Percentiles rank a stretch among this genome's conserved stretches.
Evolutionary conservation across 1,284 basidiomycete genomes (phyloP).

Genomic region (Cystobasidiaceae sp.): DNA sequence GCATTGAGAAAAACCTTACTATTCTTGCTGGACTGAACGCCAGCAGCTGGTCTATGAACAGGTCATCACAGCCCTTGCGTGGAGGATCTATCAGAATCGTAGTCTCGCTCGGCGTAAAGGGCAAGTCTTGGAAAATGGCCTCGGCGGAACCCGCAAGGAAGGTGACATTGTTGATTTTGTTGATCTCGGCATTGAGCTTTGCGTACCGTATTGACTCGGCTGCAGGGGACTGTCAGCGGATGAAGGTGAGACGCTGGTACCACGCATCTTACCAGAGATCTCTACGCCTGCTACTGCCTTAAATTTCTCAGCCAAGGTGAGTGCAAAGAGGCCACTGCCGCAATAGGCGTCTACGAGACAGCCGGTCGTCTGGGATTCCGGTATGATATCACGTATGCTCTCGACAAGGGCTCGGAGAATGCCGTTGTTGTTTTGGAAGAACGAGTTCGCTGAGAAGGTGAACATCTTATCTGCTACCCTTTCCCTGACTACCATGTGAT

Average conservation of each 20-base stretch:
- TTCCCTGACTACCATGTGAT: constrained; percentile 75
- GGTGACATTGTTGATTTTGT: constrained; percentile 51
- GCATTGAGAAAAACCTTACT: constrained; percentile 40
- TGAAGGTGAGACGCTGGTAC: not conserved
- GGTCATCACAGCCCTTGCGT: constrained; percentile 78
- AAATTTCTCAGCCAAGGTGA: constrained; percentile 77
- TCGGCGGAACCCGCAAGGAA: constrained; percentile 57
- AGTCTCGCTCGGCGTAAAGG: constrained; percentile 64
- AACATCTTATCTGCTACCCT: constrained; percentile 75
- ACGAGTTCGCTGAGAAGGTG: constrained; percentile 69
- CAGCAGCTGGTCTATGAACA: constrained; percentile 73
- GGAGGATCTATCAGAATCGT: constrained; percentile 81
- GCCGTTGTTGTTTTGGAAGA: constrained; percentile 98
- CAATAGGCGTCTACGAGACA: constrained; percentile 91
- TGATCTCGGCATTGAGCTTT: constrained; percentile 71
- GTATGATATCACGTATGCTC: constrained; percentile 73
- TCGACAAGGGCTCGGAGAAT: constrained; percentile 75
- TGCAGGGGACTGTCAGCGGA: not conserved
- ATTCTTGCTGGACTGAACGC: constrained; percentile 64
- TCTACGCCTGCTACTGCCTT: constrained; percentile 82
- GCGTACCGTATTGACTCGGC: constrained; percentile 66
- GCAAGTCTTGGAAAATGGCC: constrained; percentile 53
- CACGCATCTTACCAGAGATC: constrained; percentile 51
- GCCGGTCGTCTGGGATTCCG: constrained; percentile 54
- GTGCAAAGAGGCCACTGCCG: constrained; percentile 84